phyloP scores from a whole-genome alignment of 257 asterid genomes.

The Ocimum tenuiflorum region DNA sequence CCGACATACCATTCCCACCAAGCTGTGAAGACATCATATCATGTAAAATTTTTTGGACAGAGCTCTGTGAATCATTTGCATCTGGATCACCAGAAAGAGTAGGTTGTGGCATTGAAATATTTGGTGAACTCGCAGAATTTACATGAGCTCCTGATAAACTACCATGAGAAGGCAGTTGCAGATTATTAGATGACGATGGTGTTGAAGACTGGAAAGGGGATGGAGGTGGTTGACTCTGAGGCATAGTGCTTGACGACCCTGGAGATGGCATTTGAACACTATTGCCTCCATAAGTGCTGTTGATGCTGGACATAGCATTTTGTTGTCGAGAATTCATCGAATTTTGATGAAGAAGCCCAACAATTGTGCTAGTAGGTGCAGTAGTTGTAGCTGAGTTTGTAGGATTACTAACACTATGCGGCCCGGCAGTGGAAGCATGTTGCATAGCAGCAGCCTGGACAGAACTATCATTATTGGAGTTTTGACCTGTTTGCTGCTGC shows the following conservation, averaged over 20 bases:
- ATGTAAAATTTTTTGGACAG: constrained; percentile 80
- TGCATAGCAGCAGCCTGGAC: constrained; percentile 41
- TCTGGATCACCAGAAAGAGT: constrained; percentile 48
- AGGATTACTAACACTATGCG: constrained; percentile 35
- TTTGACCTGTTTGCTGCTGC: constrained; percentile 48
- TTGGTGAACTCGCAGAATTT: constrained; percentile 49
- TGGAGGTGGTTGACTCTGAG: constrained; percentile 45
- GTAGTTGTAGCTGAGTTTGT: constrained; percentile 37
- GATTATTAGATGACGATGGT: constrained; percentile 61
- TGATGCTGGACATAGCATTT: constrained; percentile 35
- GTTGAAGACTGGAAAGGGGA: constrained; percentile 68
- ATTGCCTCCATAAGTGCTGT: constrained; percentile 47
- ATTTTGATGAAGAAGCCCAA: constrained; percentile 60
- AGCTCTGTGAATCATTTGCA: constrained; percentile 67
- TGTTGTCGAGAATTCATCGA: constrained; percentile 69
- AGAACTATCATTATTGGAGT: constrained; percentile 29
- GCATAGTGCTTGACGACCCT: constrained; percentile 47
- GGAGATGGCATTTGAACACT: constrained; percentile 64
- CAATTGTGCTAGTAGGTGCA: constrained; percentile 40
- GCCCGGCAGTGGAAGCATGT: constrained; percentile 44
- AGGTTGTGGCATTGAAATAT: constrained; percentile 55
- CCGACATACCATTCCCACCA: constrained; percentile 51
- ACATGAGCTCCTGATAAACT: constrained; percentile 45
- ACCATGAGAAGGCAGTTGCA: constrained; percentile 43
- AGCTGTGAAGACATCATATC: constrained; percentile 78